A percentile compares a stretch with the other conserved stretches of the same genome.
Evolutionary conservation across 1,284 basidiomycete species (phyloP).

Genomic region (Lentinus polychrous): DNA sequence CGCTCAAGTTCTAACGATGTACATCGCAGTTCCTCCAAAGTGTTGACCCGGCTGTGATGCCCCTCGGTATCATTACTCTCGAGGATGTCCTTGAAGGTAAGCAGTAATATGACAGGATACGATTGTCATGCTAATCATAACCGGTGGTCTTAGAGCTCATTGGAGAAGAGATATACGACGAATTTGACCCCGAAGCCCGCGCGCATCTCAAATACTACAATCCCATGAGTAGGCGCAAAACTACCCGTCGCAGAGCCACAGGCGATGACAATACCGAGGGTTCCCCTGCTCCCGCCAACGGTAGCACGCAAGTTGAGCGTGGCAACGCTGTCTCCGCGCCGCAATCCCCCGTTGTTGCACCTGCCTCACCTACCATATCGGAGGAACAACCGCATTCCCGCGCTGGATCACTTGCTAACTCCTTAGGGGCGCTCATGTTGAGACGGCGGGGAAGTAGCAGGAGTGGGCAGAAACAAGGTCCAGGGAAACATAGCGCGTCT

Average conservation of each 20-base stretch:
- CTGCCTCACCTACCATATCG: neutral
- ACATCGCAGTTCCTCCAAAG: conserved; percentile 58
- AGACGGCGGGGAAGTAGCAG: neutral
- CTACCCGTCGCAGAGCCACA: conserved; percentile 4
- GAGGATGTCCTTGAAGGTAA: conserved; percentile 86
- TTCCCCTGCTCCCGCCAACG: neutral
- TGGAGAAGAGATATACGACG: conserved; percentile 86
- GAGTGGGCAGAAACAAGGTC: neutral
- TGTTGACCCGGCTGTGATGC: conserved; percentile 65
- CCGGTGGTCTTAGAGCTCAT: conserved; percentile 50
- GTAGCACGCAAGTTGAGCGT: neutral
- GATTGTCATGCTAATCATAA: neutral
- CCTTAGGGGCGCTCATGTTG: conserved; percentile 1
- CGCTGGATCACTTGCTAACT: neutral
- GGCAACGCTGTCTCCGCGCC: conserved; percentile 9
- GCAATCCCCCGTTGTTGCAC: conserved; percentile 4
- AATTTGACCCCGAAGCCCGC: conserved; percentile 52
- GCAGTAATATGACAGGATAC: too few relatives aligned
- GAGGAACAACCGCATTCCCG: neutral
- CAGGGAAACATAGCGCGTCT: neutral
- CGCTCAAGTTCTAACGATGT: neutral
- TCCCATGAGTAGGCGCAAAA: conserved; percentile 14
- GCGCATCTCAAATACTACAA: conserved; percentile 17
- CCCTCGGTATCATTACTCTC: conserved; percentile 87
- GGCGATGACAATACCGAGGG: neutral